These are phyloP conservation scores for Chytriomyces hyalinus DNA, from an alignment of 192 early-diverging fungal genomes.

Conservation along the genomic window DNA sequence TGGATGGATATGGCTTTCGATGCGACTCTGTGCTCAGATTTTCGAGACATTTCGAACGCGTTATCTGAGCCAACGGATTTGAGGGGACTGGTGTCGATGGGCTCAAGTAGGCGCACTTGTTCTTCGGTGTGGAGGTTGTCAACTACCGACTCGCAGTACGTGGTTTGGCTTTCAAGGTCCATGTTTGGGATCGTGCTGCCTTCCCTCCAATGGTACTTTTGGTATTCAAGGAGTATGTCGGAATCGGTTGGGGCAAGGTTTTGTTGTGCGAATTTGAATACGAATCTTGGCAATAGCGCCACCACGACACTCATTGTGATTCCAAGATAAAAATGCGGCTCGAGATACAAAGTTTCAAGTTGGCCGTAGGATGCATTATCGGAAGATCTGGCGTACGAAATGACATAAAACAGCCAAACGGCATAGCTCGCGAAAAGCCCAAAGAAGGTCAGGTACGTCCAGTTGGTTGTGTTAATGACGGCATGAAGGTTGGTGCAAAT, in stretches of 20 bases:
- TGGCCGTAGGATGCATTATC: constrained; percentile 74
- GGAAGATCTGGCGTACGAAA: constrained; percentile 64
- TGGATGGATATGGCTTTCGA: not conserved
- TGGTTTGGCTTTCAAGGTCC: constrained; percentile 50
- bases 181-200: constrained; percentile 27
- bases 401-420: constrained; percentile 70
- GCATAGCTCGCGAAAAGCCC: constrained; percentile 69
- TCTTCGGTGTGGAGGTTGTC: constrained; percentile 52
- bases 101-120: constrained; percentile 42
- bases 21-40: constrained; percentile 8
- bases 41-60: constrained; percentile 16
- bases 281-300: constrained; percentile 73
- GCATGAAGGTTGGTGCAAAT: constrained; percentile 81
- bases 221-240: constrained; percentile 54
- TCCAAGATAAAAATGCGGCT: constrained; percentile 77
- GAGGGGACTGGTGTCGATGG: constrained; percentile 3
- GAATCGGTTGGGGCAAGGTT: constrained; percentile 51
- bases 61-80: constrained; percentile 15
- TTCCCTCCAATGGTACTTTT: constrained; percentile 46
- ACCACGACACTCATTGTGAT: constrained; percentile 71
- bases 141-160: constrained; percentile 45
- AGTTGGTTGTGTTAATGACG: constrained; percentile 79
- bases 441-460: constrained; percentile 79
- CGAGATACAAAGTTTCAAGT: constrained; percentile 64
- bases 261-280: constrained; percentile 65